Conservation (phyloP, 2,329 filamentous ascomycete genomes). For the Colletotrichum plurivorum region DNA sequence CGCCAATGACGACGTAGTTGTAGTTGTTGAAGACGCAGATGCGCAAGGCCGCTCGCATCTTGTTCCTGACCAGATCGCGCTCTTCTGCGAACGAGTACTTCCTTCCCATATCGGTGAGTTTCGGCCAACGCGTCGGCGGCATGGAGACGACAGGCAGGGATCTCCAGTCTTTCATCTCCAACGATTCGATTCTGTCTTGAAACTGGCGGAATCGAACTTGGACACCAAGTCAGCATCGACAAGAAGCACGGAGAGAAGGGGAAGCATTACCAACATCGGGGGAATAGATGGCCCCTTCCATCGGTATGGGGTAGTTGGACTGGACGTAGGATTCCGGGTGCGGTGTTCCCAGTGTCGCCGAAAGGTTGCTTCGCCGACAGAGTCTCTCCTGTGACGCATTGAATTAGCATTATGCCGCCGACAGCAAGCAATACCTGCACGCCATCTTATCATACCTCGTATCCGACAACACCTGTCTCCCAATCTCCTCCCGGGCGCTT, state of each 20-base stretch:
- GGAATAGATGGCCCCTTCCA: slow-evolving; percentile 78
- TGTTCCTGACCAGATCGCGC: slow-evolving; percentile 79
- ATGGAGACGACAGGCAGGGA: slow-evolving; percentile 81
- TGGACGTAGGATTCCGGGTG: slow-evolving; percentile 61
- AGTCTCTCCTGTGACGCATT: slow-evolving; percentile 72
- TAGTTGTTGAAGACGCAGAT: slow-evolving; percentile 76
- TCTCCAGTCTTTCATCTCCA: slow-evolving; percentile 66
- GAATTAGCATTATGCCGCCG: slow-evolving; percentile 5
- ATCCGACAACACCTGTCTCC: slow-evolving; percentile 71
- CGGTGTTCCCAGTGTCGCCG: slow-evolving; percentile 75
- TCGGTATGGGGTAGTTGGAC: slow-evolving; percentile 79
- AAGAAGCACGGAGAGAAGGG: neutral
- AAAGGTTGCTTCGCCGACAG: slow-evolving; percentile 81
- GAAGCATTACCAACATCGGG: slow-evolving; percentile 71
- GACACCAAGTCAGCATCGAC: slow-evolving; percentile 18
- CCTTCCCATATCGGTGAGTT: slow-evolving; percentile 76
- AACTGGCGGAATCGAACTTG: slow-evolving; percentile 80
- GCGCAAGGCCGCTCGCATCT: slow-evolving; percentile 78
- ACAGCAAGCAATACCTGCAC: neutral
- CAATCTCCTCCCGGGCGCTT: slow-evolving; percentile 84
- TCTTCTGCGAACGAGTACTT: slow-evolving; percentile 82
- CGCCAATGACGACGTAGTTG: slow-evolving; percentile 71
- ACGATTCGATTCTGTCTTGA: slow-evolving; percentile 74
- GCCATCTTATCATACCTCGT: slow-evolving; percentile 47
- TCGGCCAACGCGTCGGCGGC: slow-evolving; percentile 79